Evolutionary conservation across 495 filamentous ascomycete species (phyloP), one percentile per base, ranked within the genome.

Genomic region (Trichoderma orchidacearum): DNA sequence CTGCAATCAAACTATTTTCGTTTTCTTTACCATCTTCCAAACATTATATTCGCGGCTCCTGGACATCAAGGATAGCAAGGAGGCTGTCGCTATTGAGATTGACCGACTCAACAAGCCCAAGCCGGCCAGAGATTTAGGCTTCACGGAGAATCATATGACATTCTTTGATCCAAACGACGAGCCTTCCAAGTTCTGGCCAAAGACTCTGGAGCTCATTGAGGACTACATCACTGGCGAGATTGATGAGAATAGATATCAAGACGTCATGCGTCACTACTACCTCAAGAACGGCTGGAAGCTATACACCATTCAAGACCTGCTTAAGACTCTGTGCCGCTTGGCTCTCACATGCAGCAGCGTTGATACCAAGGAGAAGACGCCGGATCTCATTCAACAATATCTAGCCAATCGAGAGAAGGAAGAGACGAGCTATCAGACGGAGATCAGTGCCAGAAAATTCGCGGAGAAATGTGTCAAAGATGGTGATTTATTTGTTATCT

Each of bases 11-110:
- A 85, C 85, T 48, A 87, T 99, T 41, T 92, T 86, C 62, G 89
- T 89, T 71, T 96, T 99, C 75, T 86, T 99, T 74, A 85, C 86
- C 18, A 82, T 92, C 32, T 95, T 97, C 69, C 82, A 93, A 67
- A 85, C 86, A 3, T 74, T 97, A 6, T 97, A 92, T 68, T 81
- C 85, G 59, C 85, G 94, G 32, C 78, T 99, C 12, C 72, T 83
- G 56, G 81, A 84, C 54, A 81, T 97, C 70, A 96, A 96, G 72
- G 72, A 82, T 28, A 80, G 82, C 62, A 88, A 86, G 66, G 77
- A 75, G 17, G 76, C 83, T 48, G 91, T 92, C 18, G 75, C 76
- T 30, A 76, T 82, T 56, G 85, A 87, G 63, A 84, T 96, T 12
- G 71, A 77, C 15, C 84, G 85, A 28, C 81, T 85, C 23, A 81